Evolutionary conservation across 2,329 filamentous ascomycete genomes (phyloP).

Genomic region (Nothophoma quercina): DNA sequence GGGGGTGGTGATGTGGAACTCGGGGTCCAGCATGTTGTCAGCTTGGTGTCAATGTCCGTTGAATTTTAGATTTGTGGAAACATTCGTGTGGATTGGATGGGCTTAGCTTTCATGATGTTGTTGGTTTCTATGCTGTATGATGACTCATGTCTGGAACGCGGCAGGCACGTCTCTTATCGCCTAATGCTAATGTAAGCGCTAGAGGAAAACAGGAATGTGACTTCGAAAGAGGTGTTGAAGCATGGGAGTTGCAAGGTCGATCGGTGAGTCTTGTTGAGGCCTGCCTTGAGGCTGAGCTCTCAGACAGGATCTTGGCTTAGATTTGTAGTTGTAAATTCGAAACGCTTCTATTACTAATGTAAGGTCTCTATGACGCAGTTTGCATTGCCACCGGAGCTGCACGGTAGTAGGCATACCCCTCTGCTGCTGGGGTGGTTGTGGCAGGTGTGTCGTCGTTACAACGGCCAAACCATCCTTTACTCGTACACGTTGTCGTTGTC

Average conservation of each 20-base stretch:
- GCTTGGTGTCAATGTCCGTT: too few relatives aligned
- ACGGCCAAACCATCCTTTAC: slow-evolving; percentile 48
- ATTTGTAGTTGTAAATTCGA: neutral
- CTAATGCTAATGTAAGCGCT: slow-evolving; percentile 3
- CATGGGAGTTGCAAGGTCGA: neutral
- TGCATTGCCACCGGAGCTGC: slow-evolving; percentile 34
- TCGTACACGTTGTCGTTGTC: slow-evolving; percentile 43
- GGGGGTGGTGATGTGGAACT: slow-evolving; percentile 71
- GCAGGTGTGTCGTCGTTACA: slow-evolving; percentile 37
- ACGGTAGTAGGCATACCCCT: slow-evolving; percentile 37
- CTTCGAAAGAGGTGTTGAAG: neutral
- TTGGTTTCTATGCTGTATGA: neutral
- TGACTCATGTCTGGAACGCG: slow-evolving; percentile 6
- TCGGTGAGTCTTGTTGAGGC: neutral
- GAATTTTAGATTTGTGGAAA: neutral
- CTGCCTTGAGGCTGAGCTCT: too few relatives aligned
- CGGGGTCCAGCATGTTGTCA: slow-evolving; percentile 59
- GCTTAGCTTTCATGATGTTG: neutral
- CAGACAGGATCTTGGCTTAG: neutral
- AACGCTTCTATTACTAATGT: neutral
- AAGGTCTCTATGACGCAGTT: slow-evolving; percentile 16
- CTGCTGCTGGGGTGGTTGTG: slow-evolving; percentile 38
- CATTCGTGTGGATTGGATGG: neutral
- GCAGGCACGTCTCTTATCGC: neutral
- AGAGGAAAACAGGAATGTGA: slow-evolving; percentile 12